These are phyloP conservation scores for Schwanniomyces vanrijiae DNA, from an alignment of 805 yeast genomes.

Conservation along the genomic window DNA sequence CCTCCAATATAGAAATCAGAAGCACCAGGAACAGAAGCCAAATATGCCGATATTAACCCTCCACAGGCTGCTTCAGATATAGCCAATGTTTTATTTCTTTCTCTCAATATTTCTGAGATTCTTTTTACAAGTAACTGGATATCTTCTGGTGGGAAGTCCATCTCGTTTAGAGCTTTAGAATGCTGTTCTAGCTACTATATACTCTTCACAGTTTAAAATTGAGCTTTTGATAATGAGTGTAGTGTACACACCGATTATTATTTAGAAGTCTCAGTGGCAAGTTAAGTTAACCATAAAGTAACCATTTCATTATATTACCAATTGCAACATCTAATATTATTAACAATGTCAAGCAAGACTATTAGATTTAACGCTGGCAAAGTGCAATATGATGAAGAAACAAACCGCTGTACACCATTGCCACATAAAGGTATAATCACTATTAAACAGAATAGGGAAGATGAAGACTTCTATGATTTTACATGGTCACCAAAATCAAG, in stretches of 20 bases:
- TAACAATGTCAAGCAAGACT: constrained; percentile 17
- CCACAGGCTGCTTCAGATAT: constrained; percentile 91
- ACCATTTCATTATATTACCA: not conserved
- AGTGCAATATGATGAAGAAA: constrained; percentile 62
- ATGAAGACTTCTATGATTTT: constrained; percentile 68
- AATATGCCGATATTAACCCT: constrained; percentile 76
- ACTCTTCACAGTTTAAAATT: not conserved
- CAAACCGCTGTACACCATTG: constrained; percentile 67
- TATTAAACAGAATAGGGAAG: constrained; percentile 64
- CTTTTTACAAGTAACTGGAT: constrained; percentile 49
- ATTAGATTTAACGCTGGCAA: constrained; percentile 75
- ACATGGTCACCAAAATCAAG: constrained; percentile 69
- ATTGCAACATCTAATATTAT: not conserved
- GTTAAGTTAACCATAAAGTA: not conserved
- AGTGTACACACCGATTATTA: not conserved
- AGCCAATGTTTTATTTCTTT: constrained; percentile 64
- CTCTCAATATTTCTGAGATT: constrained; percentile 57
- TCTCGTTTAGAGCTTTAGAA: not conserved
- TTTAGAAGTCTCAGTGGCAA: not conserved
- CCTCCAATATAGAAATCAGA: constrained; percentile 83
- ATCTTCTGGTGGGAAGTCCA: constrained; percentile 61
- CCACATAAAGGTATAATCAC: constrained; percentile 67
- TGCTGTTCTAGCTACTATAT: not conserved
- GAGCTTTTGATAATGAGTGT: not conserved
- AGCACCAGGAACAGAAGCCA: constrained; percentile 85